Percentiles rank a stretch among this genome's conserved stretches.
Evolutionary conservation across 306 rosid genomes (phyloP).

Genomic region (Malus asiatica): DNA sequence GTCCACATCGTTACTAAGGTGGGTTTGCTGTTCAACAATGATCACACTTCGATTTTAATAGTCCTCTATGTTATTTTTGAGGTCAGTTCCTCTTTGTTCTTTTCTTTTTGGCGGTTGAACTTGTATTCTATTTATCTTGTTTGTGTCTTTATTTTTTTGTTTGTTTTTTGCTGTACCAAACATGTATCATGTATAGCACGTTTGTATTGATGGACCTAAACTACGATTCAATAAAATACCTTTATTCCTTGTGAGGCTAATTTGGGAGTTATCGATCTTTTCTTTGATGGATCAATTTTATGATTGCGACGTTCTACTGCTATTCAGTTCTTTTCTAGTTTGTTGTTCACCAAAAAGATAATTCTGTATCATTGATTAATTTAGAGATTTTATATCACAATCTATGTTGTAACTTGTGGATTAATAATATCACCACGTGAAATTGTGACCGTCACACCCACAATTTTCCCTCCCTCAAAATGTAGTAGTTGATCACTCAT

Average conservation of each 20-base stretch:
- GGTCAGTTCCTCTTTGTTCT: constrained; percentile 4
- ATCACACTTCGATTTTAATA: constrained; percentile 26
- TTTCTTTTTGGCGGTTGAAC: background rate
- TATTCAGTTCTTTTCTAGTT: background rate
- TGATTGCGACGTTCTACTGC: background rate
- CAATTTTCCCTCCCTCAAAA: no score
- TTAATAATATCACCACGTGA: no score
- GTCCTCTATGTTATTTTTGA: constrained; percentile 21
- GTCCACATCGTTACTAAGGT: constrained; percentile 22
- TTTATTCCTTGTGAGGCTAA: background rate
- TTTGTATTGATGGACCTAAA: constrained; percentile 16
- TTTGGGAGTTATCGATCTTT: background rate
- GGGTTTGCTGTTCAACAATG: constrained; percentile 18
- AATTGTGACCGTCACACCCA: no score
- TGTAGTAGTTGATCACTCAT: no score
- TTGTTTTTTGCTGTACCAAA: constrained; percentile 15
- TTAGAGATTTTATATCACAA: no score
- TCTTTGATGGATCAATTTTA: background rate
- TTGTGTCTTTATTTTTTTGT: constrained; percentile 27
- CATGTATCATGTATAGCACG: constrained; percentile 18
- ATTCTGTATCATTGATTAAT: background rate
- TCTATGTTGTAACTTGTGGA: no score
- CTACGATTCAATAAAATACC: background rate
- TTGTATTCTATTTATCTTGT: constrained; percentile 24
- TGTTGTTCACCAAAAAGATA: background rate